A percentile compares a stretch with the other conserved stretches of the same genome.
phyloP scores from a whole-genome alignment of 108 stramenopile genomes.

The Nannochloropsis oceanica region DNA sequence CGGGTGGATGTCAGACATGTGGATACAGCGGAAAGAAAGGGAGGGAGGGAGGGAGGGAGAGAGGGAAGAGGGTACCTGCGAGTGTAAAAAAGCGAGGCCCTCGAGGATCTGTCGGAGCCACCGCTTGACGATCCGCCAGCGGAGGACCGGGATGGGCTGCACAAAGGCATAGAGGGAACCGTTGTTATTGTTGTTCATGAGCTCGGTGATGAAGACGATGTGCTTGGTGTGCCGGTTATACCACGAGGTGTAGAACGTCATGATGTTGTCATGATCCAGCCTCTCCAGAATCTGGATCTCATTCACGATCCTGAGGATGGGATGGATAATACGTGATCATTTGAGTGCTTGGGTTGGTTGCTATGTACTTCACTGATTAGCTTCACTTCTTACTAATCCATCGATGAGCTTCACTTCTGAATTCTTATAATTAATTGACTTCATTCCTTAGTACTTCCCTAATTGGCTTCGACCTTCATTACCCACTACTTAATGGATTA shows the following conservation, averaged over 20 bases:
- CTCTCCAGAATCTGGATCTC: constrained; percentile 80
- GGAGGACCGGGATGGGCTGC: constrained; percentile 72
- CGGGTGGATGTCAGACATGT: neutral
- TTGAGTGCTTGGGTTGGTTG: too few species aligned
- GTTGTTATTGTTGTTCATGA: constrained; percentile 52
- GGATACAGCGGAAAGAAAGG: neutral
- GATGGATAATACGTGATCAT: too few species aligned
- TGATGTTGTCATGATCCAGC: constrained; percentile 85
- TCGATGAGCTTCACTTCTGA: too few species aligned
- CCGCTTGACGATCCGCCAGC: constrained; percentile 83
- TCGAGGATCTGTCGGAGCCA: constrained; percentile 83
- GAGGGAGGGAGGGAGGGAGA: neutral
- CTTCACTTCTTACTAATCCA: too few species aligned
- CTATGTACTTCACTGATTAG: too few species aligned
- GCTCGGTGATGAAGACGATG: constrained; percentile 83
- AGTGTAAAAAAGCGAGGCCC: constrained; percentile 78
- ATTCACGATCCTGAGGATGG: constrained; percentile 52
- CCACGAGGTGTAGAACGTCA: constrained; percentile 93
- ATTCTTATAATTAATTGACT: too few species aligned
- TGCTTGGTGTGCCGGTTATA: constrained; percentile 65
- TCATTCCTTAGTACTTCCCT: too few species aligned
- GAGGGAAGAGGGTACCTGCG: constrained; percentile 34
- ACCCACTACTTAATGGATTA: too few species aligned
- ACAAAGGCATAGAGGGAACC: constrained; percentile 57
- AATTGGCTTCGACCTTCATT: too few species aligned